These are phyloP conservation scores for Tulasnella sp. DNA, from an alignment of 768 basidiomycete species.

Conservation along the genomic window DNA sequence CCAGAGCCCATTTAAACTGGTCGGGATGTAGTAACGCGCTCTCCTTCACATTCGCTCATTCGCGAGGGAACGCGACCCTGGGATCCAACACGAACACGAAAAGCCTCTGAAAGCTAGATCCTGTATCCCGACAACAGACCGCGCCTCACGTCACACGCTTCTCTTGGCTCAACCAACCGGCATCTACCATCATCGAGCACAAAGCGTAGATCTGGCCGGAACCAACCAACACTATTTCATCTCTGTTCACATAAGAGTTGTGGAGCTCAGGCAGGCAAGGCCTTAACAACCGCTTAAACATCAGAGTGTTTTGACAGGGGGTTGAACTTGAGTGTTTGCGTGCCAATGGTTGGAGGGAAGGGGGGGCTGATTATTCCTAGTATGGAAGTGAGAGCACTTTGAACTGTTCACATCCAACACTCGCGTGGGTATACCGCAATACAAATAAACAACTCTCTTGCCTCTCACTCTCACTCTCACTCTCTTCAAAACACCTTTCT, in stretches of 20 bases:
- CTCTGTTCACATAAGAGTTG: too few relatives aligned
- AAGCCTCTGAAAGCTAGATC: too few relatives aligned
- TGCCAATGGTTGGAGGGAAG: too few relatives aligned
- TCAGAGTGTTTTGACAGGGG: background rate
- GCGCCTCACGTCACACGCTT: background rate
- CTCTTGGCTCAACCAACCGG: too few relatives aligned
- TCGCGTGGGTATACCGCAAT: background rate
- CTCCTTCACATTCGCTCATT: too few relatives aligned
- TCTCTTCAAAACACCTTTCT: background rate
- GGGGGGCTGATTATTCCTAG: background rate
- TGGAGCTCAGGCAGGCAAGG: background rate
- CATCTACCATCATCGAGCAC: background rate
- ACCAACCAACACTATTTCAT: too few relatives aligned
- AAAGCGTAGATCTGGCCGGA: background rate
- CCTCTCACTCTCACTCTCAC: too few relatives aligned
- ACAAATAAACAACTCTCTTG: background rate
- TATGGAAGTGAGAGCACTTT: background rate
- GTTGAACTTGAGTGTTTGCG: background rate
- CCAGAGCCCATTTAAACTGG: too few relatives aligned
- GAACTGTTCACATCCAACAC: background rate
- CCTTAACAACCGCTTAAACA: conserved; percentile 2
- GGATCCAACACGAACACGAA: too few relatives aligned
- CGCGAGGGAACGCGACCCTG: too few relatives aligned
- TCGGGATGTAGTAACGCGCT: too few relatives aligned
- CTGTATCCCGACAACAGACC: conserved; percentile 4